Conservation (phyloP, 106 monocot species). For the Triglochin maritima region DNA sequence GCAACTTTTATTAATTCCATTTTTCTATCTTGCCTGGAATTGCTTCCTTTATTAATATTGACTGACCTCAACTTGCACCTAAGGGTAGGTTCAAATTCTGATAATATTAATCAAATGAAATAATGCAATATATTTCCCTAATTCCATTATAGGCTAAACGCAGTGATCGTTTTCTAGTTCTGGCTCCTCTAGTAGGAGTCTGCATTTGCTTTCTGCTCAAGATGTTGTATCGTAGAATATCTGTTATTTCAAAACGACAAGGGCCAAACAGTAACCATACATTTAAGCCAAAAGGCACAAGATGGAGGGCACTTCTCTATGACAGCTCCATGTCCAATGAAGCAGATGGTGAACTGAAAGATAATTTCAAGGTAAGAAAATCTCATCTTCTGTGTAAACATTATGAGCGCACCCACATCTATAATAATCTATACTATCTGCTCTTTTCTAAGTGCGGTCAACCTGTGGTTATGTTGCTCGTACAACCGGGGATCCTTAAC, state of each 20-base stretch:
- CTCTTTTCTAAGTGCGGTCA: not conserved
- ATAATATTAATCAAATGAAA: not conserved
- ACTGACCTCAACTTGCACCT: too few species aligned
- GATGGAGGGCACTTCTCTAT: slow-evolving; percentile 10
- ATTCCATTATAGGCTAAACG: slow-evolving; percentile 6
- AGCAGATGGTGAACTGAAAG: not conserved
- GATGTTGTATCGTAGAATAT: not conserved
- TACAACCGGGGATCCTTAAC: not conserved
- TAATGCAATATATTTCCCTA: not conserved
- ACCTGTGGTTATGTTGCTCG: not conserved
- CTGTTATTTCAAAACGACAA: not conserved
- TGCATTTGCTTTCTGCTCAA: slow-evolving; percentile 1
- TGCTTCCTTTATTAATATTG: not conserved
- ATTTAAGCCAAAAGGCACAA: slow-evolving; percentile 4
- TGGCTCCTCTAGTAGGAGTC: slow-evolving; percentile 8
- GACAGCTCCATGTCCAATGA: not conserved
- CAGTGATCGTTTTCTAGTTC: not conserved
- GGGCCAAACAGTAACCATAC: not conserved
- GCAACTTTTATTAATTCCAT: slow-evolving; percentile 1
- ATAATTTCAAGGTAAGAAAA: slow-evolving; percentile 1
- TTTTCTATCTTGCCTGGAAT: not conserved
- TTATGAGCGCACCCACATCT: not conserved
- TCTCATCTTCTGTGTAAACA: not conserved
- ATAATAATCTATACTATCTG: not conserved
- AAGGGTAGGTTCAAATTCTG: not conserved